Conservation (phyloP, 1,284 basidiomycete genomes). For the Pterulicium gracile region DNA sequence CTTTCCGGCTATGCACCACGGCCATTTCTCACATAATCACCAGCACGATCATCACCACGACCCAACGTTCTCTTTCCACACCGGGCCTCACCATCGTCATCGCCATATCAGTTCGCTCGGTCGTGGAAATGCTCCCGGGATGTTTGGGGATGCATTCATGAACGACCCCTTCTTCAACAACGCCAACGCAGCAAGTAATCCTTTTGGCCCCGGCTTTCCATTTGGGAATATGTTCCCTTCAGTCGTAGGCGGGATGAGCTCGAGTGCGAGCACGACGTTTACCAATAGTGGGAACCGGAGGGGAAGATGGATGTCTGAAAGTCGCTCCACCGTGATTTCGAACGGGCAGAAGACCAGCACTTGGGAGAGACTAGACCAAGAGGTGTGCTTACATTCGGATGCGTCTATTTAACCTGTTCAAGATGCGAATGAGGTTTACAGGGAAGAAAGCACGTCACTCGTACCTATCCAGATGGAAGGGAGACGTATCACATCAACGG, state of each 20-base stretch:
- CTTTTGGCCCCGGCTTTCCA: neutral
- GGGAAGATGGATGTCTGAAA: slow-evolving; percentile 39
- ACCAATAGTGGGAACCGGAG: slow-evolving; percentile 13
- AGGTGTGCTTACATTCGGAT: slow-evolving; percentile 26
- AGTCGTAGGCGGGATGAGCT: slow-evolving; percentile 10
- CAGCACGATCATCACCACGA: neutral
- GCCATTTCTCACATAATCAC: neutral
- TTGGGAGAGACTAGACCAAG: slow-evolving; percentile 41
- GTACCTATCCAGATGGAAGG: slow-evolving; percentile 52
- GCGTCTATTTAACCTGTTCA: slow-evolving; percentile 9
- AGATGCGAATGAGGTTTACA: slow-evolving; percentile 16
- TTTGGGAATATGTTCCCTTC: neutral
- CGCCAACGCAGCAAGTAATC: no score
- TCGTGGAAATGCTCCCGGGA: neutral
- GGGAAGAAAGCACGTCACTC: slow-evolving; percentile 65
- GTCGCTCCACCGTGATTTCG: slow-evolving; percentile 37
- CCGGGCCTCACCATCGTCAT: neutral
- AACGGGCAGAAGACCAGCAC: slow-evolving; percentile 59
- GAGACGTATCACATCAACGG: slow-evolving; percentile 59
- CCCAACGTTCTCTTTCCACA: neutral
- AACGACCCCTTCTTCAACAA: no score
- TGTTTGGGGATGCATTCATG: neutral
- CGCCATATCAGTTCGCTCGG: neutral
- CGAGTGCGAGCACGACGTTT: slow-evolving; percentile 13
- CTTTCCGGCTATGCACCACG: slow-evolving; percentile 17